Evolutionary conservation across 1,139 yeast species (phyloP), one percentile per base, ranked within the genome.

Genomic region (Pneumocystis sp.): DNA sequence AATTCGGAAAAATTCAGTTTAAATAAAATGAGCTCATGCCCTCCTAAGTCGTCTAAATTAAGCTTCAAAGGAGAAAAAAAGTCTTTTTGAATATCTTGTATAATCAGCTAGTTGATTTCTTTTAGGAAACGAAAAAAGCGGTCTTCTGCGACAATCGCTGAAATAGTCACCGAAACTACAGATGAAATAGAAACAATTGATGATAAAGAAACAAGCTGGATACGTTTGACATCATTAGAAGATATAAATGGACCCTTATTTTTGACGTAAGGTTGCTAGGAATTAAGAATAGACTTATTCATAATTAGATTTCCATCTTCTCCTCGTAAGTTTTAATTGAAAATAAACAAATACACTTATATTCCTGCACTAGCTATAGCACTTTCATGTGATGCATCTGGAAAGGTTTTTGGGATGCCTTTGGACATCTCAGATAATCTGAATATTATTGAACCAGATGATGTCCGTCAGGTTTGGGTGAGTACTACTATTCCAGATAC

Each of bases 401-500:
- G 67, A 25, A 61, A 63, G 25, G 63, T 65, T 57, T 66, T 66
- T 35, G 25, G 59, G 12, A 56, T 63, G 17, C 63, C 63, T n/a
- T 63, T 65, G 12, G 59, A 65, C 57, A 17, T 39, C 7, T 44
- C 21, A 12, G 50, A 44, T 37, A n/a, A 45, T 3, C 12, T 62
- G 17, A 61, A 61, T 34, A 7, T 5, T 31, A 5, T 60, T 25
- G 67, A 66, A 42, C 67, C 67, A 21, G 64, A 66, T 42, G 67
- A 66, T 31, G 67, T 66, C 12, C 63, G 67, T 37, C 67, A 66
- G 60, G 67, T 66, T 57, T 66, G 64, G 56, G 65, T 66, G 34
- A 61, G 62, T 45, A 59, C 66, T 1, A 37, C 59, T n/a, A 50
- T 63, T 34, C 59, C 44, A 40, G 66, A 65, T 35, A 45, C 62